Conservation (phyloP, 768 basidiomycete genomes). For the Trametopsis cervina region DNA sequence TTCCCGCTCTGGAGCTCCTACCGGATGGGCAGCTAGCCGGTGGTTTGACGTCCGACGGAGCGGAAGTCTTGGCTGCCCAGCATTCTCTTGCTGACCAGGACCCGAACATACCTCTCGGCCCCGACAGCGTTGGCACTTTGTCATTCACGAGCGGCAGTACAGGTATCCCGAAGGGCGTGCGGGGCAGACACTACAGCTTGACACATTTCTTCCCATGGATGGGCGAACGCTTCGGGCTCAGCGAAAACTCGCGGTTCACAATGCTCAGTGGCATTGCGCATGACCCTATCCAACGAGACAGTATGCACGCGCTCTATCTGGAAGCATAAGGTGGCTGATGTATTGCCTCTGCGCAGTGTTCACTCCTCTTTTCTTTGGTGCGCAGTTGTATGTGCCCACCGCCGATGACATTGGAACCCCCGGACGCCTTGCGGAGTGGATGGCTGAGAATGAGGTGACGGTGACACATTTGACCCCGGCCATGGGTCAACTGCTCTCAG, state of each 20-base stretch:
- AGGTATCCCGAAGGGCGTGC: constrained; percentile 97
- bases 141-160: constrained; percentile 98
- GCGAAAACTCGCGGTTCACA: constrained; percentile 77
- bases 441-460: constrained; percentile 85
- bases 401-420: constrained; percentile 96
- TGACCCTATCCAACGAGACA: constrained; percentile 98
- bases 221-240: constrained; percentile 78
- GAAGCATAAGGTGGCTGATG: not conserved
- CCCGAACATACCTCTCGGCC: constrained; percentile 82
- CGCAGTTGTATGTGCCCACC: constrained; percentile 91
- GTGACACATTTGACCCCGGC: constrained; percentile 98
- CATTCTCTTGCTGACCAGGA: constrained; percentile 55
- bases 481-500: constrained; percentile 97
- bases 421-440: constrained; percentile 96
- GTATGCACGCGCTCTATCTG: constrained; percentile 43
- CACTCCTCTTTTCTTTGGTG: constrained; percentile 96
- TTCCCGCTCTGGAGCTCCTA: constrained; percentile 80
- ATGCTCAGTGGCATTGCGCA: constrained; percentile 99
- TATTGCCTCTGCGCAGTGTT: constrained; percentile 61
- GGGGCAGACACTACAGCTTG: constrained; percentile 88
- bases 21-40: constrained; percentile 59
- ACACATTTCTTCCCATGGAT: constrained; percentile 99
- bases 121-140: constrained; percentile 89
- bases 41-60: constrained; percentile 42
- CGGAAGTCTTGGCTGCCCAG: constrained; percentile 52